These are phyloP conservation scores for Pythium sukuiense DNA, from an alignment of 352 stramenopile genomes.

Conservation along the genomic window DNA sequence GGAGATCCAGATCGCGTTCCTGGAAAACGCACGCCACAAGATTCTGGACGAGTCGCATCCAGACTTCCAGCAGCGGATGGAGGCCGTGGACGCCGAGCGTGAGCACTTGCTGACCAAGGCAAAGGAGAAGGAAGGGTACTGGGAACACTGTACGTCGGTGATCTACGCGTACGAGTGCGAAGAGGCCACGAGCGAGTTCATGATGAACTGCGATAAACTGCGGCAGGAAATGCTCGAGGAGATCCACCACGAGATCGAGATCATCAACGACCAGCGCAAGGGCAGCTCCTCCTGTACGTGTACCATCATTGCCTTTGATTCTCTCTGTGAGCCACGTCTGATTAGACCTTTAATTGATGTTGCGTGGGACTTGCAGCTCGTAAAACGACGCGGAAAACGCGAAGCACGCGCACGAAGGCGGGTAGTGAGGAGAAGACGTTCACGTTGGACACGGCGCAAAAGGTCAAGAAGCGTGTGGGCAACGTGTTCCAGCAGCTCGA, in stretches of 20 bases:
- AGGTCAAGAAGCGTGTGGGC: conserved; percentile 69
- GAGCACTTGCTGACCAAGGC: conserved; percentile 20
- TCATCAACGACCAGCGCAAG: conserved; percentile 73
- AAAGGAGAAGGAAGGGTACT: not conserved
- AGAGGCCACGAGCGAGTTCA: conserved; percentile 5
- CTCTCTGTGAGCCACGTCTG: not conserved
- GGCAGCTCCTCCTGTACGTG: conserved; percentile 45
- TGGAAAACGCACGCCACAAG: conserved; percentile 61
- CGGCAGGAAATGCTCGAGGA: conserved; percentile 85
- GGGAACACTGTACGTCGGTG: not conserved
- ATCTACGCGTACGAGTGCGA: conserved; percentile 5
- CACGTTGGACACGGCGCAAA: conserved; percentile 55
- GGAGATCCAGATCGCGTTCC: conserved; percentile 69
- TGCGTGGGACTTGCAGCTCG: conserved; percentile 35
- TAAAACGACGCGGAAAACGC: conserved; percentile 74
- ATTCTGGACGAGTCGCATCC: conserved; percentile 69
- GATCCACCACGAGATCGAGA: conserved; percentile 86
- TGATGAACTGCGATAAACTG: conserved; percentile 75
- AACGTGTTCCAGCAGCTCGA: conserved; percentile 72
- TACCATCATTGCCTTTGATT: not conserved
- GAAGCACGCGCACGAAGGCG: conserved; percentile 65
- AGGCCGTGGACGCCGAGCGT: conserved; percentile 44
- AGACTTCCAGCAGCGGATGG: conserved; percentile 54
- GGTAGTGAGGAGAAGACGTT: conserved; percentile 32
- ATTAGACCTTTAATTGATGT: not conserved